Conservation (phyloP, 495 filamentous ascomycete species). For the Aspergillus baeticus region DNA sequence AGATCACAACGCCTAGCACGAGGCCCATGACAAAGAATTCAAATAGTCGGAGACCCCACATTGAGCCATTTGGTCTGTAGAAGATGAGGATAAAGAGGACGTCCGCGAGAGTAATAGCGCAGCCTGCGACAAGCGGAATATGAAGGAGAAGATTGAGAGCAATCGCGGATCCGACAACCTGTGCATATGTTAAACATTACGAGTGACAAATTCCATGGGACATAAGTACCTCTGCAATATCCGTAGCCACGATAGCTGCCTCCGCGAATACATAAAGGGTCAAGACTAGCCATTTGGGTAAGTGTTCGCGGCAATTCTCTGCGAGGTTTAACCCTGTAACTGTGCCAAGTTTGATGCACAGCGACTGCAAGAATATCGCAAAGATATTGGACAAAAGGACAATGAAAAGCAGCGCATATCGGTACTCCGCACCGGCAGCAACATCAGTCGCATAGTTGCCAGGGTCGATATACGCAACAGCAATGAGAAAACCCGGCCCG, state of each 20-base stretch:
- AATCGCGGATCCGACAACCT: constrained; percentile 91
- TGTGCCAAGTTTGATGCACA: constrained; percentile 82
- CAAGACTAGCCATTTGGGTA: constrained; percentile 75
- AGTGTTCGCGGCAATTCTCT: constrained; percentile 71
- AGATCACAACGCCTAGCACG: constrained; percentile 83
- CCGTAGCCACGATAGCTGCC: constrained; percentile 80
- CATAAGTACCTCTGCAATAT: constrained; percentile 72
- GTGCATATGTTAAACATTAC: background rate
- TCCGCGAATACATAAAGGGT: constrained; percentile 74
- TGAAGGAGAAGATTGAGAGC: constrained; percentile 81
- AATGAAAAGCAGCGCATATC: constrained; percentile 73
- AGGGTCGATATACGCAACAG: constrained; percentile 78
- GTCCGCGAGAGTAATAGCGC: constrained; percentile 80
- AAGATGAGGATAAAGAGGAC: constrained; percentile 84
- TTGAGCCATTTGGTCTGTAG: constrained; percentile 72
- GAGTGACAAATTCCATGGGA: background rate
- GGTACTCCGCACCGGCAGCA: constrained; percentile 64
- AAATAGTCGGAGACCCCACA: constrained; percentile 72
- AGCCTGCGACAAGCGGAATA: constrained; percentile 82
- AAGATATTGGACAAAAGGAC: constrained; percentile 81
- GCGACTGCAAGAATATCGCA: constrained; percentile 77
- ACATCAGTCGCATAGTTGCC: constrained; percentile 87
- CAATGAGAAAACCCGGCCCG: constrained; percentile 82
- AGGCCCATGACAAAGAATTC: constrained; percentile 78
- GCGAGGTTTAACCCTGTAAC: constrained; percentile 82